These are phyloP conservation scores for Alternaria brassicae DNA, from an alignment of 2,329 filamentous ascomycete species.

Conservation along the genomic window DNA sequence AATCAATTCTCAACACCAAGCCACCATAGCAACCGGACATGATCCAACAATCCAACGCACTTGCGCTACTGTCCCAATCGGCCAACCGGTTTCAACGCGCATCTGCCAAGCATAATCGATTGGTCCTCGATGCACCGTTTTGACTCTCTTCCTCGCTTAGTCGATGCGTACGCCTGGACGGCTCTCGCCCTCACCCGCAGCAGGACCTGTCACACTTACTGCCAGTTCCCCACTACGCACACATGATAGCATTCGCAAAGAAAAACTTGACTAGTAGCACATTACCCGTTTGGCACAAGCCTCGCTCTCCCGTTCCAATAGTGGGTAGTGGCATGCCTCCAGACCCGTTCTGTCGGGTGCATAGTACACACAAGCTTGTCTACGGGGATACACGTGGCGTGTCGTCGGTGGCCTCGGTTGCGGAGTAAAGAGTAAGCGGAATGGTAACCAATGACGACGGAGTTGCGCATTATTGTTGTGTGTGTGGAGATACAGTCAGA, in stretches of 20 bases:
- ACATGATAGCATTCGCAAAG: conserved; percentile 26
- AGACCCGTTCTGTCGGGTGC: conserved; percentile 20
- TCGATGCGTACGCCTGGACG: conserved; percentile 36
- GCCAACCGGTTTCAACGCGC: conserved; percentile 40
- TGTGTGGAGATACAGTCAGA: conserved; percentile 17
- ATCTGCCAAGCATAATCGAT: conserved; percentile 42
- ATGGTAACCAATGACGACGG: conserved; percentile 33
- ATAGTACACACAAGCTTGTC: conserved; percentile 19
- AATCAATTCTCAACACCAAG: conserved; percentile 36
- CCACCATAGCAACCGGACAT: conserved; percentile 25
- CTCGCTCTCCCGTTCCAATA: conserved; percentile 13
- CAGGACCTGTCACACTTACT: conserved; percentile 43
- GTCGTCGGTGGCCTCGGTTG: conserved; percentile 37
- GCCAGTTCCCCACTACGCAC: conserved; percentile 27
- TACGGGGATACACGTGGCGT: conserved; percentile 48
- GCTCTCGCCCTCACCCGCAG: conserved; percentile 42
- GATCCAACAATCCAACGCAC: conserved; percentile 29
- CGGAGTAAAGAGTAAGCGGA: conserved; percentile 21
- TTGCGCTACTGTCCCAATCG: conserved; percentile 25
- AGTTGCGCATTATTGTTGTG: conserved; percentile 6
- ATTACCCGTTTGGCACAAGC: conserved; percentile 16
- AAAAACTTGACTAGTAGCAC: conserved; percentile 10
- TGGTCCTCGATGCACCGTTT: conserved; percentile 32
- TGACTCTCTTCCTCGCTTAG: conserved; percentile 40
- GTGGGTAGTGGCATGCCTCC: conserved; percentile 30